These are phyloP conservation scores for Crucihimalaya himalaica DNA, from an alignment of 345 rosid genomes.

Conservation along the genomic window DNA sequence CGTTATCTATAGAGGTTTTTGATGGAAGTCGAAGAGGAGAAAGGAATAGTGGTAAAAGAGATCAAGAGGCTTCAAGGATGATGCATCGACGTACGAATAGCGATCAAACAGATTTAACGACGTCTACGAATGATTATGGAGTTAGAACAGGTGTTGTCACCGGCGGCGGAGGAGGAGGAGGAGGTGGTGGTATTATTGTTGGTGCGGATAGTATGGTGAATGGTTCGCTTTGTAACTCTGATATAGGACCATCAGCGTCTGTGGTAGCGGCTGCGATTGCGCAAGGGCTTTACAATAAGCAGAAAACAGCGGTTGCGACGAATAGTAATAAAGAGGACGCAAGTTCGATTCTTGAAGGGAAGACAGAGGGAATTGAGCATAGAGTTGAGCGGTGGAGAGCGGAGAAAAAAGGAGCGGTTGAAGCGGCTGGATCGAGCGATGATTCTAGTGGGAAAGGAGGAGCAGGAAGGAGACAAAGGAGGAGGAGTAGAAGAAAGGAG, in stretches of 20 bases:
- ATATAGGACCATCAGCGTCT: conserved; percentile 94
- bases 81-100: conserved; percentile 64
- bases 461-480: conserved; percentile 11
- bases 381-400: conserved; percentile 75
- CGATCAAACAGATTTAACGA: conserved; percentile 59
- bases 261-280: conserved; percentile 96
- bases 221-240: conserved; percentile 56
- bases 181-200: not conserved
- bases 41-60: not conserved
- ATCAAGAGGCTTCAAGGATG: conserved; percentile 1
- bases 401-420: conserved; percentile 37
- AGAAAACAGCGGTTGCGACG: conserved; percentile 26
- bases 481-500: conserved; percentile 34
- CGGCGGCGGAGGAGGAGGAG: conserved; percentile 28
- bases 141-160: conserved; percentile 37
- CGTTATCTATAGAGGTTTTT: conserved; percentile 48
- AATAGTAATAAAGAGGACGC: conserved; percentile 35
- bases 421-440: conserved; percentile 22
- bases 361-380: conserved; percentile 54
- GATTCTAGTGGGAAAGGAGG: conserved; percentile 31
- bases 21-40: conserved; percentile 32
- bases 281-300: conserved; percentile 64
- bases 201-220: conserved; percentile 59
- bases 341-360: conserved; percentile 60
- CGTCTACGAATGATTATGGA: conserved; percentile 36